Base-by-base conservation (phyloP, 2,329 filamentous ascomycete genomes). In the Exophiala viscosa region DNA sequence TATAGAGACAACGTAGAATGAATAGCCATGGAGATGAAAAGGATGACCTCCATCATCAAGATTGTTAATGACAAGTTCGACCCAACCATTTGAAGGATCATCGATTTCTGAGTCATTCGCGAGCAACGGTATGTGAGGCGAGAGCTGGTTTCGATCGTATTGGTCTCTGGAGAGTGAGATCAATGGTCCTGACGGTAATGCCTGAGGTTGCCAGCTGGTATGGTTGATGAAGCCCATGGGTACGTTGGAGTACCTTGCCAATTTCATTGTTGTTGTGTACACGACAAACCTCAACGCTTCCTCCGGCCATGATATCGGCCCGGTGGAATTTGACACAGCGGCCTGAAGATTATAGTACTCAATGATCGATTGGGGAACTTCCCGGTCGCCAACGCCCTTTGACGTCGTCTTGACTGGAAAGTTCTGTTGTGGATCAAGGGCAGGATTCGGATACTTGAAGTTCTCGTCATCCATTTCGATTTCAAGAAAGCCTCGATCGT, bases 21-120 rank as follows among this genome's bases (percentile, higher is more conserved):
- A 71, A 61, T 79, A 75, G 3, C 77, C 77, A 64, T 79, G 77
- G 10, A 80, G 65, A 64, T 79, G 76, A 62, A 77, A 74, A 0
- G 75, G 74, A 58, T 77, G 75, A 32, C 70, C 60, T 42, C 68
- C 67, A 47, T 57, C 54, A 48, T 71, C 66, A 42, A 64, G 57
- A 49, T 71, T 70, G 57, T 71, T 70, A 54, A 71, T 65, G 4
- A 71, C 61, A 14, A 71, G 57, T 15, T 71, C 69, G 11, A 71
- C 64, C 75, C 76, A 79, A 10, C 42, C 47, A 14, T 15, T 20
- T 13, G 42, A 35, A 35, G 17, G 32, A 14, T 36, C 47, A 44
- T n/a, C 14, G 31, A 28, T 5, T 11, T 7, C 32, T 17, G 36
- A 13, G 20, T 18, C 43, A 10, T 50, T 39, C 8, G n/a, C 9